A percentile compares a stretch with the other conserved stretches of the same genome.
These are phyloP conservation scores for Paraphaeosphaeria minitans DNA, from an alignment of 2,329 filamentous ascomycete genomes.

Conservation along the genomic window DNA sequence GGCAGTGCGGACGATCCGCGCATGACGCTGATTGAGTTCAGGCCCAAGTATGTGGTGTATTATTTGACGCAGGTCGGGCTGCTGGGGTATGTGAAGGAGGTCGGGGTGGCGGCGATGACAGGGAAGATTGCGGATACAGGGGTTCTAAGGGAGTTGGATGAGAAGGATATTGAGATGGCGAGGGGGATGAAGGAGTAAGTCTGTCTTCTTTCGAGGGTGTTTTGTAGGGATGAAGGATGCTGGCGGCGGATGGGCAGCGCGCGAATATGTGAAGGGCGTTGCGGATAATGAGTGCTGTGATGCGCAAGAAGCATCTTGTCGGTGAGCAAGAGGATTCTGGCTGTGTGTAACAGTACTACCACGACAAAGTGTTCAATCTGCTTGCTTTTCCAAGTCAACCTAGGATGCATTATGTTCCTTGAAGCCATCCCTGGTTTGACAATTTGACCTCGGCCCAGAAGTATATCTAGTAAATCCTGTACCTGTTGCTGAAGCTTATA, in stretches of 20 bases:
- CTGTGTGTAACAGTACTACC: too few relatives aligned
- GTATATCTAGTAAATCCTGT: too few relatives aligned
- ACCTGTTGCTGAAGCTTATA: too few relatives aligned
- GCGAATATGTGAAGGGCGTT: background rate
- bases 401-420: too few relatives aligned
- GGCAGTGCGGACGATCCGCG: conserved; percentile 54
- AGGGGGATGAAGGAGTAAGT: conserved; percentile 28
- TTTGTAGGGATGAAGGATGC: background rate
- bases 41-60: conserved; percentile 48
- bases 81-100: conserved; percentile 49
- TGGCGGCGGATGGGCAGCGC: background rate
- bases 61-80: conserved; percentile 44
- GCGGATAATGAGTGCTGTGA: background rate
- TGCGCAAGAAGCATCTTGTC: background rate
- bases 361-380: too few relatives aligned
- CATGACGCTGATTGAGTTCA: conserved; percentile 50
- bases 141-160: conserved; percentile 54
- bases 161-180: conserved; percentile 53
- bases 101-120: conserved; percentile 44
- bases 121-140: conserved; percentile 49
- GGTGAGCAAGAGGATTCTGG: too few relatives aligned
- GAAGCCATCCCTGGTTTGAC: too few relatives aligned
- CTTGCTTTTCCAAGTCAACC: too few relatives aligned
- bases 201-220: background rate
- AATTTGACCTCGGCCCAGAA: too few relatives aligned